These are phyloP conservation scores for Buddleja alternifolia DNA, from an alignment of 257 asterid species.

Conservation along the genomic window DNA sequence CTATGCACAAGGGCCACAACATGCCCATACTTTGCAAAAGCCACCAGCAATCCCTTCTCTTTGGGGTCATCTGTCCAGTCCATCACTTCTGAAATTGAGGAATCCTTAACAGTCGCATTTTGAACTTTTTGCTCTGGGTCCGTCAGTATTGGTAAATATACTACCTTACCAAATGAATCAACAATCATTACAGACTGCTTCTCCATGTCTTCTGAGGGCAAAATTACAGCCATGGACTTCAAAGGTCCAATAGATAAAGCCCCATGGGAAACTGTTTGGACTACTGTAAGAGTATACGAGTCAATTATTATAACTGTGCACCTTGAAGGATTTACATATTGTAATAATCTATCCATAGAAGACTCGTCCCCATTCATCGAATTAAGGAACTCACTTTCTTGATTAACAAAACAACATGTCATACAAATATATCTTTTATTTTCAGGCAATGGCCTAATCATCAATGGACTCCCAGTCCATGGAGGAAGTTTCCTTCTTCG, in stretches of 20 bases:
- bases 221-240: conserved; percentile 67
- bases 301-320: conserved; percentile 74
- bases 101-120: conserved; percentile 42
- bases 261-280: conserved; percentile 88
- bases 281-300: conserved; percentile 70
- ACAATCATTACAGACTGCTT: conserved; percentile 68
- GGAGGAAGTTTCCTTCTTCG: conserved; percentile 95
- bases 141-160: conserved; percentile 61
- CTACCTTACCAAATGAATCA: conserved; percentile 77
- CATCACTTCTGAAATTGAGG: conserved; percentile 43
- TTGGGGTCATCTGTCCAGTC: conserved; percentile 57
- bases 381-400: conserved; percentile 44
- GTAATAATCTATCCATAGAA: conserved; percentile 46
- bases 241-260: conserved; percentile 71
- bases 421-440: conserved; percentile 81
- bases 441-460: conserved; percentile 63
- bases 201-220: conserved; percentile 54
- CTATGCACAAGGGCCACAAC: conserved; percentile 69
- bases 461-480: conserved; percentile 86
- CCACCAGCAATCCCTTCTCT: conserved; percentile 53
- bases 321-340: conserved; percentile 45
- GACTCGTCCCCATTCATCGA: conserved; percentile 35
- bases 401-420: conserved; percentile 56
- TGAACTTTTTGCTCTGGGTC: conserved; percentile 52
- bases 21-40: conserved; percentile 56